These are phyloP conservation scores for Scleroderma citrinum DNA, from an alignment of 768 basidiomycete species.

Conservation along the genomic window DNA sequence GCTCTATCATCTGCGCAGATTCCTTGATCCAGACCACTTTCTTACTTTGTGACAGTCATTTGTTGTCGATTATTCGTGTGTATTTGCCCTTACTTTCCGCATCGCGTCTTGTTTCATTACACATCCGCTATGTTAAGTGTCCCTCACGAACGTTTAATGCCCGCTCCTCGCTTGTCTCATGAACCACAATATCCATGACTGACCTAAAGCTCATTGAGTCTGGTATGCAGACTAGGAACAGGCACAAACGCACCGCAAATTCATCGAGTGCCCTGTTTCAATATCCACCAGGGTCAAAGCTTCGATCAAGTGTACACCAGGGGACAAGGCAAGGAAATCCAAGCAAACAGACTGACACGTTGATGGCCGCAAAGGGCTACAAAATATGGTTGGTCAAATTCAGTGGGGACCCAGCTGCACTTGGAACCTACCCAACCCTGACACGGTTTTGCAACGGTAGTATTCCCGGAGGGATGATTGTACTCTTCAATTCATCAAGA, in stretches of 20 bases:
- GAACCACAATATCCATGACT: constrained; percentile 71
- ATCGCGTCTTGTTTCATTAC: background rate
- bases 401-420: background rate
- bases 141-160: background rate
- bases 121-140: constrained; percentile 9
- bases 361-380: constrained; percentile 70
- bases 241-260: constrained; percentile 51
- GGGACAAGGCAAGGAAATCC: constrained; percentile 74
- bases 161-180: constrained; percentile 34
- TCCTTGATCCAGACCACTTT: background rate
- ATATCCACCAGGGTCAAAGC: constrained; percentile 68
- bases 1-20: background rate
- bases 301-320: constrained; percentile 75
- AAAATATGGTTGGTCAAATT: constrained; percentile 2
- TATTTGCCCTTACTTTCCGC: background rate
- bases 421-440: constrained; percentile 61
- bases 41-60: background rate
- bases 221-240: background rate
- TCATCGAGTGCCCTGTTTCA: constrained; percentile 66
- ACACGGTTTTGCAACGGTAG: constrained; percentile 74
- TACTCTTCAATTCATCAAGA: constrained; percentile 23
- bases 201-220: constrained; percentile 39
- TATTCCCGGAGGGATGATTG: constrained; percentile 48
- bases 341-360: constrained; percentile 85
- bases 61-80: background rate